Percentiles rank a stretch among this genome's conserved stretches.
These are phyloP conservation scores for Dioszegia crocea DNA, from an alignment of 768 basidiomycete genomes.

Conservation along the genomic window DNA sequence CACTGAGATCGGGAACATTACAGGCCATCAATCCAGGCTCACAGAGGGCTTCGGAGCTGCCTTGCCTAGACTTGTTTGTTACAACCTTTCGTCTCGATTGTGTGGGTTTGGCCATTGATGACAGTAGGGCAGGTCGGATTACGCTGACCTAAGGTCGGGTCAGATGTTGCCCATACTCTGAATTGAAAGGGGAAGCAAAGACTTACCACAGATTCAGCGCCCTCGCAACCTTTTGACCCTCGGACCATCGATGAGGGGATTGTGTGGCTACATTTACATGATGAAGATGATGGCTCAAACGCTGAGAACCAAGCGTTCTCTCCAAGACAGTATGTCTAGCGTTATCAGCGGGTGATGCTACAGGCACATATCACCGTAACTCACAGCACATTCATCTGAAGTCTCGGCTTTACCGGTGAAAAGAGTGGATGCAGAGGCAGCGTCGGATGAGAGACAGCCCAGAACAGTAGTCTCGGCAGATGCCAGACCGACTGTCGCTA, in stretches of 20 bases:
- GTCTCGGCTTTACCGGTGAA: not conserved
- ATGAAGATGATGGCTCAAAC: not conserved
- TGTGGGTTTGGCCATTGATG: not conserved
- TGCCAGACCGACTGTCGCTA: not conserved
- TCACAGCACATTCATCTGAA: slow-evolving; percentile 6
- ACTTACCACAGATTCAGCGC: not conserved
- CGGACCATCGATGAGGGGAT: slow-evolving; percentile 2
- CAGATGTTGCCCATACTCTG: not conserved
- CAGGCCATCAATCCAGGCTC: not conserved
- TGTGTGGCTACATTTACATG: not conserved
- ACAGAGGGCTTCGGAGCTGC: not conserved
- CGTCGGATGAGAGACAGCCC: not conserved
- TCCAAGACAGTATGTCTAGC: not conserved
- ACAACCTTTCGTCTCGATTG: not conserved
- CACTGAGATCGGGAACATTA: not conserved
- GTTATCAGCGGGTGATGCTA: not conserved
- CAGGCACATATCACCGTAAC: not conserved
- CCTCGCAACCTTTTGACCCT: not conserved
- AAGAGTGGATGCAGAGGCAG: not conserved
- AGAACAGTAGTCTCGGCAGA: slow-evolving; percentile 3
- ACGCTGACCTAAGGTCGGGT: not conserved
- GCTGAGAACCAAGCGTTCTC: slow-evolving; percentile 5
- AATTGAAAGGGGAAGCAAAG: not conserved
- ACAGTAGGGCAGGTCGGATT: not conserved
- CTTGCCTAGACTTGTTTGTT: not conserved